These are phyloP conservation scores for Ceratocystis papillata DNA, from an alignment of 2,329 filamentous ascomycete genomes.

Conservation along the genomic window DNA sequence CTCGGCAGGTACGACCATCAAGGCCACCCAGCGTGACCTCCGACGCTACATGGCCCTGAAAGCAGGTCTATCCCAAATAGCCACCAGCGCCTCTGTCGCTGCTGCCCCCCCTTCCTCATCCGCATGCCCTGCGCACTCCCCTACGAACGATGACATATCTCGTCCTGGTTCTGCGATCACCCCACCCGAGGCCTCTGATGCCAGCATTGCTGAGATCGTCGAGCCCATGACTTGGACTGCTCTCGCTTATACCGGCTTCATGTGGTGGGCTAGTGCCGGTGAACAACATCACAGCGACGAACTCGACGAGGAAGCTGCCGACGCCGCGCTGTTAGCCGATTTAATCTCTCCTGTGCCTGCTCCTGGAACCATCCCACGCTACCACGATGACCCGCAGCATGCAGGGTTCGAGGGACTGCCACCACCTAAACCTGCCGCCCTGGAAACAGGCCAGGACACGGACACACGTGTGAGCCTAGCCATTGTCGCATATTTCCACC, in stretches of 20 bases:
- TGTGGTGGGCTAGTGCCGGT: constrained; percentile 82
- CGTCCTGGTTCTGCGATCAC: constrained; percentile 6
- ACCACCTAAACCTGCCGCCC: not conserved
- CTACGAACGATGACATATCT: constrained; percentile 23
- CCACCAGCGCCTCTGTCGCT: not conserved
- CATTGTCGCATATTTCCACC: constrained; percentile 72
- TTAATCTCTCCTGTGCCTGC: constrained; percentile 33
- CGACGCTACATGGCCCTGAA: constrained; percentile 64
- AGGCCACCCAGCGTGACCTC: constrained; percentile 82
- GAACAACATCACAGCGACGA: constrained; percentile 55
- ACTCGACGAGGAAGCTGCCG: constrained; percentile 46
- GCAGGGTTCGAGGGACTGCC: not conserved
- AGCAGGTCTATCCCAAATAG: constrained; percentile 48
- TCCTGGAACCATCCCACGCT: not conserved
- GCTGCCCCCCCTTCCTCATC: not conserved
- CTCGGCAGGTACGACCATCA: constrained; percentile 53
- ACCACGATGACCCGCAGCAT: not conserved
- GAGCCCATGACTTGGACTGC: constrained; percentile 60
- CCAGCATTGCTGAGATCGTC: constrained; percentile 45
- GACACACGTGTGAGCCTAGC: constrained; percentile 52
- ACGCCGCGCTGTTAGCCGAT: constrained; percentile 47
- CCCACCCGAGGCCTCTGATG: constrained; percentile 31
- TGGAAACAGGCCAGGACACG: constrained; percentile 29
- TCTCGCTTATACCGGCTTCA: constrained; percentile 69
- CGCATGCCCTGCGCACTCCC: not conserved